Percentiles rank a stretch among this genome's conserved stretches.
Evolutionary conservation across 2,329 filamentous ascomycete genomes (phyloP).

Genomic region (Teratosphaeria nubilosa): DNA sequence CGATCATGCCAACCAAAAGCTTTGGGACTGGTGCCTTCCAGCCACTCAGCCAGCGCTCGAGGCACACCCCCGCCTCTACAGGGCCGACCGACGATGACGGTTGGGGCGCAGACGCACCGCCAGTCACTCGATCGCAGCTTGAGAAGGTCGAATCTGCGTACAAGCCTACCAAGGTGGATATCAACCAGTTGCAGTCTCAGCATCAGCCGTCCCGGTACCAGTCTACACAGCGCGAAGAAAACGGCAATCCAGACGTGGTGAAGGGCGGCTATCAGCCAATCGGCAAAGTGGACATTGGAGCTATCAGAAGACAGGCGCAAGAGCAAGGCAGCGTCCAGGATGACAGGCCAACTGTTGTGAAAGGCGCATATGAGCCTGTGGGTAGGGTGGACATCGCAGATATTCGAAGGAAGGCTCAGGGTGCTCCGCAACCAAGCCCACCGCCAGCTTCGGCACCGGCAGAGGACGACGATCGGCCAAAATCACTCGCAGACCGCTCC

Average conservation of each 20-base stretch:
- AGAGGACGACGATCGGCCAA: slow-evolving; percentile 24
- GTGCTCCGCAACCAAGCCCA: slow-evolving; percentile 24
- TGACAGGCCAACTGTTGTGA: slow-evolving; percentile 73
- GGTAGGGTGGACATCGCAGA: slow-evolving; percentile 96
- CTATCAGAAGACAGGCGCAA: slow-evolving; percentile 68
- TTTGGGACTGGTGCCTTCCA: slow-evolving; percentile 50
- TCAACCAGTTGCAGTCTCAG: slow-evolving; percentile 71
- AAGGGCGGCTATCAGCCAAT: slow-evolving; percentile 84
- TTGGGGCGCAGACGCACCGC: slow-evolving; percentile 92
- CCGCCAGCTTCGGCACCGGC: background rate
- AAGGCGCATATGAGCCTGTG: slow-evolving; percentile 86
- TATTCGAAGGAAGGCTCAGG: slow-evolving; percentile 75
- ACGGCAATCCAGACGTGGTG: slow-evolving; percentile 54
- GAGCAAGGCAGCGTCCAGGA: slow-evolving; percentile 49
- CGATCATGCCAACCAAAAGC: slow-evolving; percentile 71
- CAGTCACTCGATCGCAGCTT: slow-evolving; percentile 71
- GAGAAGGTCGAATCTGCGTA: slow-evolving; percentile 91
- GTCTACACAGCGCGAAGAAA: slow-evolving; percentile 33
- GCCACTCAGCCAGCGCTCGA: slow-evolving; percentile 56
- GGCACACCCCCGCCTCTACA: slow-evolving; percentile 39
- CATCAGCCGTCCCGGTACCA: slow-evolving; percentile 55
- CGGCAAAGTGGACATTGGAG: slow-evolving; percentile 95
- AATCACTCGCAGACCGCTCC: slow-evolving; percentile 64
- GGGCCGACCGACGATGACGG: slow-evolving; percentile 68
- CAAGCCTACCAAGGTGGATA: slow-evolving; percentile 89